These are phyloP conservation scores for Polyplosphaeria fusca DNA, from an alignment of 495 filamentous ascomycete genomes.

Conservation along the genomic window DNA sequence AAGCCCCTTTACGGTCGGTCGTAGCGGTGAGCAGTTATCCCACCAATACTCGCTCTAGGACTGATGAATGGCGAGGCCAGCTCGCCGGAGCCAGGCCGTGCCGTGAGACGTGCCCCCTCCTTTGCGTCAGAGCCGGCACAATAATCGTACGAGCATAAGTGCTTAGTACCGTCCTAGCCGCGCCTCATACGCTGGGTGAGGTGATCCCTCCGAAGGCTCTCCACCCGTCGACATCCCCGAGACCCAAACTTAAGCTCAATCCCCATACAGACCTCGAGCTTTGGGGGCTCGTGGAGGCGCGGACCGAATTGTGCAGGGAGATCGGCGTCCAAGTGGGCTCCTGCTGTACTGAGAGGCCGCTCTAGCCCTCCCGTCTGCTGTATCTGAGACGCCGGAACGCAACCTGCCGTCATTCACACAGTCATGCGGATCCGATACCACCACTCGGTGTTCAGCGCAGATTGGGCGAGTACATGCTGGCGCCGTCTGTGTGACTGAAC, in stretches of 20 bases:
- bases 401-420: constrained; percentile 1
- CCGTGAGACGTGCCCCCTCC: background rate
- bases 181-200: background rate
- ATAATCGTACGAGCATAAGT: background rate
- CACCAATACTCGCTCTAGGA: no score
- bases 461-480: constrained; percentile 4
- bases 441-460: constrained; percentile 6
- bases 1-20: no score
- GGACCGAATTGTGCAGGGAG: constrained; percentile 6
- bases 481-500: background rate
- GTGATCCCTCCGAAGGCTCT: background rate
- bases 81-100: background rate
- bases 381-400: background rate
- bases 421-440: constrained; percentile 1
- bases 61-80: background rate
- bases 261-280: background rate
- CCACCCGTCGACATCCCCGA: background rate
- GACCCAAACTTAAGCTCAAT: background rate
- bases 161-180: background rate
- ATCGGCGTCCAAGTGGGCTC: constrained; percentile 3
- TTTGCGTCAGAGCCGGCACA: background rate
- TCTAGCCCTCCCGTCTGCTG: constrained; percentile 9
- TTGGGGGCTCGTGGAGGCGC: background rate
- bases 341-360: constrained; percentile 5
- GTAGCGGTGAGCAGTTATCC: no score